A percentile compares a stretch with the other conserved stretches of the same genome.
phyloP scores from a whole-genome alignment of 805 yeast species.

The Ogataea wickerhamii region DNA sequence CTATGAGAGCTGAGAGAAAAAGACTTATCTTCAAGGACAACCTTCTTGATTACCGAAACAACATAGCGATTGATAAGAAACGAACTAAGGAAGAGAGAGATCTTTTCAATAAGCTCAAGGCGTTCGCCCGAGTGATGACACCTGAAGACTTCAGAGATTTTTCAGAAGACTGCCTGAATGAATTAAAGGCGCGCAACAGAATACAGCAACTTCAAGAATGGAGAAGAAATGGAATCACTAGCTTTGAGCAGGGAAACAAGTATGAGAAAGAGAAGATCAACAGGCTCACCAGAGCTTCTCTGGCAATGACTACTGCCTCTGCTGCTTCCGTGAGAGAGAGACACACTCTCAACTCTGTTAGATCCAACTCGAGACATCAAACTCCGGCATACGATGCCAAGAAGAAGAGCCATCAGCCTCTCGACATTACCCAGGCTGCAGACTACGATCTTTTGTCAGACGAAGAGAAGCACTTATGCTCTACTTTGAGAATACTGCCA shows the following conservation, averaged over 20 bases:
- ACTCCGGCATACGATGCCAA: conserved; percentile 24
- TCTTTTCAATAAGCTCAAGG: conserved; percentile 66
- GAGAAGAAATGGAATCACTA: conserved; percentile 85
- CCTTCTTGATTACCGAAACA: conserved; percentile 79
- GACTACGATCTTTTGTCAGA: conserved; percentile 79
- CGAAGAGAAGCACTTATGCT: conserved; percentile 86
- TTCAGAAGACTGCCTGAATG: conserved; percentile 68
- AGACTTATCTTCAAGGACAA: conserved; percentile 72
- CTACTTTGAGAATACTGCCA: conserved; percentile 79
- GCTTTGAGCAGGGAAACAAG: conserved; percentile 75
- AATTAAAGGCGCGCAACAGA: conserved; percentile 71
- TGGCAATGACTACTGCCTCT: conserved; percentile 29
- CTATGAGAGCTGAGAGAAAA: conserved; percentile 91
- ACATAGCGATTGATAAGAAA: conserved; percentile 78
- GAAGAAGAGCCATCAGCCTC: conserved; percentile 46
- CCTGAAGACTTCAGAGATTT: conserved; percentile 78
- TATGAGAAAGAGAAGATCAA: conserved; percentile 85
- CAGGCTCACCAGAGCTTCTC: conserved; percentile 40
- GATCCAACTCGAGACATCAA: conserved; percentile 29
- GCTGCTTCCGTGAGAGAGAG: conserved; percentile 26
- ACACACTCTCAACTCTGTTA: conserved; percentile 29
- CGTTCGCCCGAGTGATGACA: conserved; percentile 77
- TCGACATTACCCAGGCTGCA: conserved; percentile 71
- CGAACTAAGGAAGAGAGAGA: conserved; percentile 90
- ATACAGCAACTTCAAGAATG: conserved; percentile 91